These are phyloP conservation scores for Macrophomina pseudophaseolina DNA, from an alignment of 2,329 filamentous ascomycete species.

Conservation along the genomic window DNA sequence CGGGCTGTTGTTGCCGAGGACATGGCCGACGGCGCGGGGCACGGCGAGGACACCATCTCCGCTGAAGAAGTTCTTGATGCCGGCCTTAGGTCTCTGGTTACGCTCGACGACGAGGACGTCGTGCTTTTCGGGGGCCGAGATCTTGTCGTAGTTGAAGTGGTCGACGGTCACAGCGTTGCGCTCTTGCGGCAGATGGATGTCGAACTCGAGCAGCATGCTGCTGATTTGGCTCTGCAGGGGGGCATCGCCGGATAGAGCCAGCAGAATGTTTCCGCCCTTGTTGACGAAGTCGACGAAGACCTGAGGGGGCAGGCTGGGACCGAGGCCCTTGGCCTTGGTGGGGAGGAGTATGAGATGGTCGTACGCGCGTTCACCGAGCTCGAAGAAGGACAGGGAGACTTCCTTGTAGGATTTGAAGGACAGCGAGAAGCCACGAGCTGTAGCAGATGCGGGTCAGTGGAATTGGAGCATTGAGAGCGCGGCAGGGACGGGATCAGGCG, in stretches of 20 bases:
- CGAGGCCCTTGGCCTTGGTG: slow-evolving; percentile 89
- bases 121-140: slow-evolving; percentile 79
- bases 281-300: slow-evolving; percentile 90
- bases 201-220: slow-evolving; percentile 83
- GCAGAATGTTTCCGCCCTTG: slow-evolving; percentile 85
- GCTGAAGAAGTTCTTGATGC: slow-evolving; percentile 78
- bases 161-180: slow-evolving; percentile 86
- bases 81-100: slow-evolving; percentile 68
- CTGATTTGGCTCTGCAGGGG: slow-evolving; percentile 74
- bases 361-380: slow-evolving; percentile 83
- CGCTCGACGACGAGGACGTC: slow-evolving; percentile 82
- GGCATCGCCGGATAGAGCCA: slow-evolving; percentile 76
- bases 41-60: slow-evolving; percentile 76
- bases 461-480: not conserved
- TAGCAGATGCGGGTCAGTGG: not conserved
- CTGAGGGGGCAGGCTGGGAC: slow-evolving; percentile 84
- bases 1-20: slow-evolving; percentile 74
- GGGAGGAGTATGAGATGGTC: slow-evolving; percentile 92
- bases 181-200: slow-evolving; percentile 84
- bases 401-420: slow-evolving; percentile 84
- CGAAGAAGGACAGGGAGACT: slow-evolving; percentile 77
- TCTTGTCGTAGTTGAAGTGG: slow-evolving; percentile 90
- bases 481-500: not conserved
- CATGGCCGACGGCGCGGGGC: slow-evolving; percentile 79
- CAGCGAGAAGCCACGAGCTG: slow-evolving; percentile 83